Percentiles rank a stretch among this genome's conserved stretches.
phyloP scores from a whole-genome alignment of 1,139 yeast genomes.

The Pichia sp. region DNA sequence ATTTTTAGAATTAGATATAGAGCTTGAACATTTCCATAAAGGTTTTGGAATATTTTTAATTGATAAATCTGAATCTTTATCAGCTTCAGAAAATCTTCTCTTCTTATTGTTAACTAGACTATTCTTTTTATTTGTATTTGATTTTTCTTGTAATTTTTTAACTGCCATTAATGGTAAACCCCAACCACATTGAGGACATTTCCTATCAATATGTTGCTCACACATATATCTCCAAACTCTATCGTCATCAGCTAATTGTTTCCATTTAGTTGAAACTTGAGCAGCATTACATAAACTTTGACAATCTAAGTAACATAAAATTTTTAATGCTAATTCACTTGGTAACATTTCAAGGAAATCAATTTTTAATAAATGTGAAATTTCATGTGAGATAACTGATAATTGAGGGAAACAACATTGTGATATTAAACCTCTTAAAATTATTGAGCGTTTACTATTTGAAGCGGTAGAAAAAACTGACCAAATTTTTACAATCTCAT shows the following conservation, averaged over 20 bases:
- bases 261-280: slow-evolving; percentile 84
- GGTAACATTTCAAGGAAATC: slow-evolving; percentile 87
- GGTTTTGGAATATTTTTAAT: slow-evolving; percentile 22
- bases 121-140: not conserved
- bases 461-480: slow-evolving; percentile 71
- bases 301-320: slow-evolving; percentile 85
- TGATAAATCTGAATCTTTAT: slow-evolving; percentile 10
- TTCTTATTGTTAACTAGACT: slow-evolving; percentile 17
- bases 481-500: slow-evolving; percentile 73
- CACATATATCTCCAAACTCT: slow-evolving; percentile 98
- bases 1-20: slow-evolving; percentile 26
- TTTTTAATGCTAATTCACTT: slow-evolving; percentile 74
- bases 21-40: slow-evolving; percentile 23
- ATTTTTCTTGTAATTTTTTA: slow-evolving; percentile 55
- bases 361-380: slow-evolving; percentile 71
- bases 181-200: slow-evolving; percentile 99
- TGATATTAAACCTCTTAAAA: slow-evolving; percentile 74
- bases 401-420: slow-evolving; percentile 96
- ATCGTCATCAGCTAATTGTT: slow-evolving; percentile 86
- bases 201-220: slow-evolving; percentile 94
- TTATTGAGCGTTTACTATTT: slow-evolving; percentile 59
- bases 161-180: slow-evolving; percentile 88
- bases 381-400: slow-evolving; percentile 74
- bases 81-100: slow-evolving; percentile 28
- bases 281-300: slow-evolving; percentile 89